Evolutionary conservation across 2,329 filamentous ascomycete genomes (phyloP).

Genomic region (Fusarium piperis): DNA sequence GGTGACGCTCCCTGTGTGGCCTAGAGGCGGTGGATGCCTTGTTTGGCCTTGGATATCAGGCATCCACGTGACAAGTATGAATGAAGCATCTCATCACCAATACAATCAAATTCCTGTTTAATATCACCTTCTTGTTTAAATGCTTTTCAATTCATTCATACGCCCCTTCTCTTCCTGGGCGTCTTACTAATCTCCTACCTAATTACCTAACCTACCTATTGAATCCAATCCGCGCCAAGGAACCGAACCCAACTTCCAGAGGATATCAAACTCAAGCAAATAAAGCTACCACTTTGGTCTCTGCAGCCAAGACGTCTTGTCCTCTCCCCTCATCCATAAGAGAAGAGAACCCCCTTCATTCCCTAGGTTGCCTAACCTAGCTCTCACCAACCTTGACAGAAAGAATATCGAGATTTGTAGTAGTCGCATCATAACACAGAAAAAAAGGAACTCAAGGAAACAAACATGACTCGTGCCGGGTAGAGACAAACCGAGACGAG

Average conservation of each 20-base stretch:
- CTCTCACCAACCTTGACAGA: neutral
- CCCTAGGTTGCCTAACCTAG: neutral
- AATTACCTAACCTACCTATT: neutral
- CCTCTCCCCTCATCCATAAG: neutral
- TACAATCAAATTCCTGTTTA: neutral
- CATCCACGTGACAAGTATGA: neutral
- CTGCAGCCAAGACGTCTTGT: neutral
- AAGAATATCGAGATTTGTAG: slow-evolving; percentile 18
- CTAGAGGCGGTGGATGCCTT: neutral
- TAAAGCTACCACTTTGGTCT: slow-evolving; percentile 2
- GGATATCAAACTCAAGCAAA: slow-evolving; percentile 27
- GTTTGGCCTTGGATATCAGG: neutral
- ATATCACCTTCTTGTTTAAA: neutral
- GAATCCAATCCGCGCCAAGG: slow-evolving; percentile 31
- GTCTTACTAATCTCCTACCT: slow-evolving; percentile 4
- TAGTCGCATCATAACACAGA: slow-evolving; percentile 18
- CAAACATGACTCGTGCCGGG: slow-evolving; percentile 6
- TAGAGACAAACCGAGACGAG: neutral
- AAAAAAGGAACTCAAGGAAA: slow-evolving; percentile 5
- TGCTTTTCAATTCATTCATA: slow-evolving; percentile 22
- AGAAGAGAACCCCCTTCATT: slow-evolving; percentile 17
- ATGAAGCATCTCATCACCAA: neutral
- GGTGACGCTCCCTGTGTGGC: slow-evolving; percentile 1
- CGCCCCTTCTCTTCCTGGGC: slow-evolving; percentile 24
- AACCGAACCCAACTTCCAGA: slow-evolving; percentile 17